These are phyloP conservation scores for Ricinus communis DNA, from an alignment of 345 rosid genomes.

Conservation along the genomic window DNA sequence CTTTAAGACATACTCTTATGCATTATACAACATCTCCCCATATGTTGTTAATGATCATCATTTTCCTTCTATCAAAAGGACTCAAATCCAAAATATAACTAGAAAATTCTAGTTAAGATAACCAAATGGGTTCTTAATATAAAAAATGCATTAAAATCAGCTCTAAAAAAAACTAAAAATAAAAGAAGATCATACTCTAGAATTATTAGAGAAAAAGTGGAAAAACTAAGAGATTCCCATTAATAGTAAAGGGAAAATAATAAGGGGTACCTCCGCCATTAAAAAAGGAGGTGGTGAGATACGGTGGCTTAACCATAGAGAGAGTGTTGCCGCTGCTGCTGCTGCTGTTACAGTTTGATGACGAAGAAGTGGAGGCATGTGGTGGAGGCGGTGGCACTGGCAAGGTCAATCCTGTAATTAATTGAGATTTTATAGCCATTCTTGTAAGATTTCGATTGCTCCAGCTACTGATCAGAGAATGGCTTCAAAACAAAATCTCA, in stretches of 20 bases:
- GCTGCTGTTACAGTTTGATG: slow-evolving; percentile 18
- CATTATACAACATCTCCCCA: not conserved
- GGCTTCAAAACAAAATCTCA: not conserved
- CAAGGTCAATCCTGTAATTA: slow-evolving; percentile 40
- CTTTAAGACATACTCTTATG: not conserved
- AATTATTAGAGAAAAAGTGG: not conserved
- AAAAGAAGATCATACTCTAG: not conserved
- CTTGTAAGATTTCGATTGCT: not conserved
- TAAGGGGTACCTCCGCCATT: slow-evolving; percentile 43
- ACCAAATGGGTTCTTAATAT: not conserved
- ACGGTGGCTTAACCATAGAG: slow-evolving; percentile 32
- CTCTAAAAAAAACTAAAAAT: not conserved
- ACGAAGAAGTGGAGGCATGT: slow-evolving; percentile 35
- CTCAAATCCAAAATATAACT: not conserved
- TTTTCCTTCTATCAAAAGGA: not conserved
- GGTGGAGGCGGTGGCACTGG: slow-evolving; percentile 35
- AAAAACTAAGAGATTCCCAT: not conserved
- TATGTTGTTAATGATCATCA: not conserved
- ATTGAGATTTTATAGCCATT: slow-evolving; percentile 38
- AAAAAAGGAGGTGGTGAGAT: slow-evolving; percentile 40
- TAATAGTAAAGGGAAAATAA: not conserved
- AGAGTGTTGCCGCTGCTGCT: slow-evolving; percentile 25
- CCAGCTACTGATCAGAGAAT: not conserved
- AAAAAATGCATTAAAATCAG: not conserved
- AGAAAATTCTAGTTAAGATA: not conserved